Percentiles rank a stretch among this genome's conserved stretches.
Evolutionary conservation across 129 eudicot species (phyloP).

Genomic region (Erigeron canadensis): DNA sequence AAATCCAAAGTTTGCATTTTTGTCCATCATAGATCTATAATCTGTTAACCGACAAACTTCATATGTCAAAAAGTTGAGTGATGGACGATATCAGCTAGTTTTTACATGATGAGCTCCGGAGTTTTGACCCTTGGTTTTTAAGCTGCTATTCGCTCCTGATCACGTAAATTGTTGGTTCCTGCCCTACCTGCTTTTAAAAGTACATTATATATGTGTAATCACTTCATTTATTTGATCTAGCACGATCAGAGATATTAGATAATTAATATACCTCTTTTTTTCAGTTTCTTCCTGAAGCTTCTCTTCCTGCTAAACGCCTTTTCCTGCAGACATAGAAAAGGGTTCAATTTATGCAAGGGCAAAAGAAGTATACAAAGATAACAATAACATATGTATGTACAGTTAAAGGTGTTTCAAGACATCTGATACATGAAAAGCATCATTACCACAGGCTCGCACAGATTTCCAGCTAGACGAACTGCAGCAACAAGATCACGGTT

Average conservation of each 20-base stretch:
- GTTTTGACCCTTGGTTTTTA: not conserved
- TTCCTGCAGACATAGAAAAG: constrained; percentile 57
- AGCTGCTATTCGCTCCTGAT: constrained; percentile 28
- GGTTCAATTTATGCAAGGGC: not conserved
- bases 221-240: not conserved
- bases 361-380: not conserved
- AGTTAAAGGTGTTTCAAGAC: not conserved
- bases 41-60: not conserved
- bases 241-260: not conserved
- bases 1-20: not conserved
- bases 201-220: too few relatives aligned
- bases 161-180: constrained; percentile 2
- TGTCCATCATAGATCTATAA: not conserved
- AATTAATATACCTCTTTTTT: constrained; percentile 56
- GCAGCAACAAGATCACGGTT: constrained; percentile 87
- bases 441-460: constrained; percentile 79
- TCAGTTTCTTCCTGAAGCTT: constrained; percentile 84
- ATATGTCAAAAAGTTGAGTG: not conserved
- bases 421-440: not conserved
- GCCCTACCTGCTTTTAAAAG: constrained; percentile 27
- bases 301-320: constrained; percentile 97
- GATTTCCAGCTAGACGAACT: constrained; percentile 80
- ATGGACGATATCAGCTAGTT: not conserved
- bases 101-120: constrained; percentile 7
- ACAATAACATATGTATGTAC: not conserved